Evolutionary conservation across 2,329 filamentous ascomycete species (phyloP).

Genomic region (Xylaria polymorpha): DNA sequence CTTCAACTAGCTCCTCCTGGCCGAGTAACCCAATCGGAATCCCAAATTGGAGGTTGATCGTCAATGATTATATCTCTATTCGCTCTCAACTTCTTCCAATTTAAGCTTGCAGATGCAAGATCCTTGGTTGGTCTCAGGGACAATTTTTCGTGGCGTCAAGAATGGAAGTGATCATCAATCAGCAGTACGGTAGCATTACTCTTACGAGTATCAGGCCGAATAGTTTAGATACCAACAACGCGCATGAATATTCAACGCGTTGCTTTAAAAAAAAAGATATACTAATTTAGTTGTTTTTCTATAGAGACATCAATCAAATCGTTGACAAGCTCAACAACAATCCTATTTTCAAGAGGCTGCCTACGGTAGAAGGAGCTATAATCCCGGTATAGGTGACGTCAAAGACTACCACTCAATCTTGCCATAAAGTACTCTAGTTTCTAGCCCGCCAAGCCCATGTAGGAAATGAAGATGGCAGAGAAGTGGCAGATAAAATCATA

Average conservation of each 20-base stretch:
- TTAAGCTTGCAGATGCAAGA: constrained; percentile 20
- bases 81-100: constrained; percentile 11
- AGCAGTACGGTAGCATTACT: not conserved
- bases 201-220: not conserved
- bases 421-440: constrained; percentile 19
- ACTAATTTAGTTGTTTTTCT: not conserved
- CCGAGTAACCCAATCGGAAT: not conserved
- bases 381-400: constrained; percentile 26
- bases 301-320: not conserved
- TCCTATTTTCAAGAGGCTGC: too few relatives aligned
- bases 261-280: not conserved
- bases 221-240: too few relatives aligned
- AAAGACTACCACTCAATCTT: constrained; percentile 16
- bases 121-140: constrained; percentile 13
- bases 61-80: constrained; percentile 16
- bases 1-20: constrained; percentile 1
- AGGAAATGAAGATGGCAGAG: constrained; percentile 1
- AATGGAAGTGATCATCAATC: constrained; percentile 30
- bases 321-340: not conserved
- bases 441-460: not conserved
- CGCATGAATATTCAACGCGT: not conserved
- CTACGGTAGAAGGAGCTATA: not conserved
- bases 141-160: not conserved
- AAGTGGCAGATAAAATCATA: too few relatives aligned
- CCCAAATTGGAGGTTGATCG: constrained; percentile 23